These are phyloP conservation scores for Forsythia viridissima DNA, from an alignment of 257 asterid species.

Conservation along the genomic window DNA sequence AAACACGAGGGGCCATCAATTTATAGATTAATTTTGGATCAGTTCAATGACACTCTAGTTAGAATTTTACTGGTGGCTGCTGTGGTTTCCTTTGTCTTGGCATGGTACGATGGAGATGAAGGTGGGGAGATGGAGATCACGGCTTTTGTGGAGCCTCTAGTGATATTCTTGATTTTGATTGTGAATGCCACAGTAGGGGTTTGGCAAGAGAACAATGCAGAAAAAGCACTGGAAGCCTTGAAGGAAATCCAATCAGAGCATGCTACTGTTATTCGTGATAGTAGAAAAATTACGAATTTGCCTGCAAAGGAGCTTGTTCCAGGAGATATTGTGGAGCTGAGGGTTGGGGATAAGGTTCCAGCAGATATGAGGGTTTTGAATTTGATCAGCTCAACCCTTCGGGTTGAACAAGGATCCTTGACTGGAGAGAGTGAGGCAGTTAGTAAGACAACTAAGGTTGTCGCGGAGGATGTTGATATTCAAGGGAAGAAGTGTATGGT, in stretches of 20 bases:
- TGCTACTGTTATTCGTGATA: constrained; percentile 80
- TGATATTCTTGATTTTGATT: constrained; percentile 87
- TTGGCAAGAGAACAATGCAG: constrained; percentile 99
- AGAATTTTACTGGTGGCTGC: constrained; percentile 92
- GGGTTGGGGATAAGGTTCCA: constrained; percentile 96
- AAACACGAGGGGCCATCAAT: constrained; percentile 92
- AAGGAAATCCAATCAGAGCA: constrained; percentile 98
- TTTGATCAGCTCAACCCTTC: constrained; percentile 88
- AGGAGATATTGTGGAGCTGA: constrained; percentile 92
- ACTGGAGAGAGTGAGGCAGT: constrained; percentile 99
- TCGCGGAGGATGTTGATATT: constrained; percentile 84
- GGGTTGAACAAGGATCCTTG: constrained; percentile 92
- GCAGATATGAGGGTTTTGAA: constrained; percentile 96
- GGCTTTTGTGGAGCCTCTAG: constrained; percentile 95
- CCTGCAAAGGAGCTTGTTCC: constrained; percentile 97
- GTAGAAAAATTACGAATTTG: constrained; percentile 58
- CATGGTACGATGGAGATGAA: constrained; percentile 92
- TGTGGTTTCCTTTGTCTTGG: constrained; percentile 89
- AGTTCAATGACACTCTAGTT: constrained; percentile 91
- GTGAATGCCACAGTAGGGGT: constrained; percentile 97
- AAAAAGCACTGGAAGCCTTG: constrained; percentile 94
- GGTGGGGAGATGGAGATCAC: constrained; percentile 98
- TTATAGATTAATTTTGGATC: constrained; percentile 78
- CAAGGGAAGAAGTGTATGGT: constrained; percentile 98
- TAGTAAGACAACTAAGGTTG: constrained; percentile 81